Base-by-base conservation (phyloP, 1,284 basidiomycete genomes). In the Cryptococcus sp. region DNA sequence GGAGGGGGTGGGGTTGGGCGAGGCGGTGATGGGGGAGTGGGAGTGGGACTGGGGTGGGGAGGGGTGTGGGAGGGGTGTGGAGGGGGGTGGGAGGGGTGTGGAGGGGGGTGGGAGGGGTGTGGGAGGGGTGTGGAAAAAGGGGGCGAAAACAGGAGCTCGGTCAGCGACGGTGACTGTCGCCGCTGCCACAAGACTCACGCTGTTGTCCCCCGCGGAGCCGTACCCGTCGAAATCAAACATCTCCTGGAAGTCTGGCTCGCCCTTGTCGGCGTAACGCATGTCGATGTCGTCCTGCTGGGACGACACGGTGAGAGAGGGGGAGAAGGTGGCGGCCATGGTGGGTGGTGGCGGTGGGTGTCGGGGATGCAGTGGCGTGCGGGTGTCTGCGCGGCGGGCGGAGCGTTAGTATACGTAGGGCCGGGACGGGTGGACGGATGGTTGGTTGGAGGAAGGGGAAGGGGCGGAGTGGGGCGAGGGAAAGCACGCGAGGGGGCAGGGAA, bases 181-280 rank as follows among this genome's bases (percentile, higher is more conserved):
- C 13, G 33, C 16, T 7, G 13, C n/a, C 16, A 49, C 23, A 6
- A 18, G 16, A 71, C 71, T 66, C 57, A 75, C 72, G 42, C 57
- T 62, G 15, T 52, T 63, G 11, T 65, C 60, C 15, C 55, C 55
- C 9, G 57, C 56, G 16, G 66, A 57, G 21, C 51, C 68, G 52
- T 62, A 71, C 50, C 64, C 65, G 46, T 70, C 70, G 59, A 76
- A 71, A 63, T 73, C 69, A 65, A 76, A 70, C 13, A 76, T 60
- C 35, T 73, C 67, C 45, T 63, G 61, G 46, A 74, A 69, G 52
- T 70, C 67, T n/a, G 64, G 57, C 3, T 62, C 62, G 49, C 68
- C 67, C 50, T 67, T 62, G 33, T 55, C 55, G 24, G 60, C 40
- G 24, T 66, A 46, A 28, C 51, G 52, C 52, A 59, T 60, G n/a